phyloP scores from a whole-genome alignment of 2,329 filamentous ascomycete genomes.

The Thielaviopsis euricoi region DNA sequence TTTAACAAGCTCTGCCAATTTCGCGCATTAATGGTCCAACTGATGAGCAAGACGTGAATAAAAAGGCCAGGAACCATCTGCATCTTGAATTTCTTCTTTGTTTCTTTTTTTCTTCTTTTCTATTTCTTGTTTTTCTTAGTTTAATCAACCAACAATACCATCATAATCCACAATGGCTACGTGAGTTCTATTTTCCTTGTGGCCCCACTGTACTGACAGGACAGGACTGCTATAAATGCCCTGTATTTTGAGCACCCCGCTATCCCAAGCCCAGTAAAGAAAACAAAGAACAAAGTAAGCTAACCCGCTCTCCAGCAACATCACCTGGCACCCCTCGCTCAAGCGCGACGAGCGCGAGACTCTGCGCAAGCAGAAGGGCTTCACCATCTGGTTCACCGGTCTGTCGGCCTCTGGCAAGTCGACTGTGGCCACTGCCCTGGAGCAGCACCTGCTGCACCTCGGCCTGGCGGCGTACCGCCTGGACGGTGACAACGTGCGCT shows the following conservation, averaged over 20 bases:
- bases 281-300: not conserved
- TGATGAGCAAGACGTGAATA: not conserved
- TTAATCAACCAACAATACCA: not conserved
- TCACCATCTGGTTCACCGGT: constrained; percentile 96
- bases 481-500: constrained; percentile 96
- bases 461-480: constrained; percentile 76
- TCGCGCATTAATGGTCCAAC: not conserved
- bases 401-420: constrained; percentile 95
- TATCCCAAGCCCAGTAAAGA: not conserved
- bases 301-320: constrained; percentile 43
- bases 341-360: constrained; percentile 60
- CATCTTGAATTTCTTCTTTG: not conserved
- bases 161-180: constrained; percentile 8
- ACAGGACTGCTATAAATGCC: not conserved
- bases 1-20: not conserved
- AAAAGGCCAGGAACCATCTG: not conserved
- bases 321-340: constrained; percentile 76
- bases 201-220: too few relatives aligned
- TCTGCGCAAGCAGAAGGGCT: constrained; percentile 67
- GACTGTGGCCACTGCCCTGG: constrained; percentile 87
- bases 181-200: not conserved
- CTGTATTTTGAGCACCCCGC: not conserved
- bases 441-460: constrained; percentile 86
- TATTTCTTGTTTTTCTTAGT: constrained; percentile 1
- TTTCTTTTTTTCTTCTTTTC: not conserved